Conservation (phyloP, 2,329 filamentous ascomycete genomes). For the Xylariaceae sp. region DNA sequence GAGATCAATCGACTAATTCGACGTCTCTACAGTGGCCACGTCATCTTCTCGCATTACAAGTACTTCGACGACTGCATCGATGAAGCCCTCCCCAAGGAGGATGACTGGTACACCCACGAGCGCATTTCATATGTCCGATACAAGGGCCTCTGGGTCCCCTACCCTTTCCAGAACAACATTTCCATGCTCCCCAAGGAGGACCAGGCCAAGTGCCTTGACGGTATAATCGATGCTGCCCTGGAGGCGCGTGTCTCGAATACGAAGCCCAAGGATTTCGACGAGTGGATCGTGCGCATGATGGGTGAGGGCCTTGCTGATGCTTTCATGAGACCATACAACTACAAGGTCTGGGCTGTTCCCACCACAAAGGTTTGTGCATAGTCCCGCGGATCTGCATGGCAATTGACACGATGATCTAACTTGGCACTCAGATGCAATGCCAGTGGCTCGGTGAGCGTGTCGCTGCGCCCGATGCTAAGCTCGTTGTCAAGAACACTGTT, state of each 20-base stretch:
- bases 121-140: conserved; percentile 98
- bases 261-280: conserved; percentile 95
- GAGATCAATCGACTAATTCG: conserved; percentile 4
- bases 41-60: conserved; percentile 99
- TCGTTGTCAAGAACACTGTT: conserved; percentile 87
- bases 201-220: conserved; percentile 89
- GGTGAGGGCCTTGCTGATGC: conserved; percentile 84
- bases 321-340: conserved; percentile 99
- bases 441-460: conserved; percentile 98
- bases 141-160: conserved; percentile 94
- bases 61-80: conserved; percentile 99
- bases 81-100: conserved; percentile 87
- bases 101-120: conserved; percentile 97
- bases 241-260: conserved; percentile 79
- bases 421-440: conserved; percentile 81
- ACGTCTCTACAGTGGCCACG: conserved; percentile 61
- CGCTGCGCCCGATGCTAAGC: conserved; percentile 92
- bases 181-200: conserved; percentile 97
- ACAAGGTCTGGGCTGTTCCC: conserved; percentile 98
- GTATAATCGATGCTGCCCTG: conserved; percentile 89
- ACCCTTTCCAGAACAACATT: conserved; percentile 99
- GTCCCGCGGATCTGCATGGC: not conserved
- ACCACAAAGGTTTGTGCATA: conserved; percentile 73
- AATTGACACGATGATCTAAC: conserved; percentile 14
- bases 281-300: conserved; percentile 94